Base-by-base conservation (phyloP, 345 rosid genomes). In the Salix dunnii region DNA sequence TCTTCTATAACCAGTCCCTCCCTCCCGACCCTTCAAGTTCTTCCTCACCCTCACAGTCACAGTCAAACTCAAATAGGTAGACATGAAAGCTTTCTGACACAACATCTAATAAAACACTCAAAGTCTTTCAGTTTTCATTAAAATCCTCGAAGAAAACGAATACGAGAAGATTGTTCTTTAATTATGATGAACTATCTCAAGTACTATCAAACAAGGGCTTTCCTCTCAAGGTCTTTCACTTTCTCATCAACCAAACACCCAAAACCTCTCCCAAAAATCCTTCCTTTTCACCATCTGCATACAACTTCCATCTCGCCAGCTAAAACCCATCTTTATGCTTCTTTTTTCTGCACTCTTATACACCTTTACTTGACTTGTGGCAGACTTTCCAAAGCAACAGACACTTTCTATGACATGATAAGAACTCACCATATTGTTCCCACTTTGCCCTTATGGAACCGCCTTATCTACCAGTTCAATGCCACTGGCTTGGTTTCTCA, bases 331-430 rank as follows among this genome's bases (percentile, higher is more conserved):
- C 78, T 88, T 35, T 89, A 87, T 74, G 90, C 86, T 51, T 84
- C 91, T 49, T 82, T 95, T 77, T 95, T 91, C 63, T 87, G 87
- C 87, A 86, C 93, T 72, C 93, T 91, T 62, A 85, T 93, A 69
- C 91, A 82, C 61, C 83, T 93, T 62, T 91, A 89, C 82, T 81
- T 95, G 67, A 77, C 84, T 75, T 87, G 91, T 51, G 88, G 90
- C 48, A 86, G 94, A 74, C 88, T 86, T 74, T 85, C 88, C 72
- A 81, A 80, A 62, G 96, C 97, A 33, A 79, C 85, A 5, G 80
- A 84, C 27, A 77, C 96, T 4, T 91, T 91, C 87, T 82, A 73
- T 73, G 78, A 76, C 21, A 93, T 95, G 97, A 87, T 90, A 74
- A 85, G 40, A 51, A 46, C 18, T 14, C 82, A 74, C 48, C 85